phyloP scores from a whole-genome alignment of 495 filamentous ascomycete species.

The Penicillium odoratum region DNA sequence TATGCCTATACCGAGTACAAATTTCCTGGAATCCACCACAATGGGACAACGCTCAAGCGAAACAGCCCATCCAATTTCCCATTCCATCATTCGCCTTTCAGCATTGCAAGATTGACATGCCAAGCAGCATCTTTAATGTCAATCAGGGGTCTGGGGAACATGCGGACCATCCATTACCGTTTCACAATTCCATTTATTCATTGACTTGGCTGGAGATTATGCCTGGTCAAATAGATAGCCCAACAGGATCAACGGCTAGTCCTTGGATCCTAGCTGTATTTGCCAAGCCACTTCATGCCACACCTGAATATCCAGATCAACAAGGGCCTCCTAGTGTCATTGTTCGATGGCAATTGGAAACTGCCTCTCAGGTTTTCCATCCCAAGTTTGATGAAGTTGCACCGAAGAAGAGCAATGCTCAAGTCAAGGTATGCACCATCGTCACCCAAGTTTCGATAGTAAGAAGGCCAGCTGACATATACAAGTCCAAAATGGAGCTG shows the following conservation, averaged over 20 bases:
- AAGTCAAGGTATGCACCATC: conserved; percentile 35
- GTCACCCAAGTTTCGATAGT: neutral
- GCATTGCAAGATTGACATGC: conserved; percentile 44
- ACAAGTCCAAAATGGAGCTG: conserved; percentile 58
- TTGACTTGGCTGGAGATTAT: conserved; percentile 69
- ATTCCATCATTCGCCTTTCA: conserved; percentile 44
- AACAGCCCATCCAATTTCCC: conserved; percentile 35
- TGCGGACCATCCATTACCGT: conserved; percentile 30
- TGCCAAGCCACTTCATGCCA: conserved; percentile 54
- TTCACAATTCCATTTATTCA: conserved; percentile 48
- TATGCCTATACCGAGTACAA: conserved; percentile 60
- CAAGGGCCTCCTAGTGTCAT: conserved; percentile 67
- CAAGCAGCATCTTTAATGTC: conserved; percentile 32
- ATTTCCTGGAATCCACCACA: conserved; percentile 50
- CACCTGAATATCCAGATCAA: conserved; percentile 51
- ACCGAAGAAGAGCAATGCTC: conserved; percentile 58
- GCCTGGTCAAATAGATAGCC: conserved; percentile 54
- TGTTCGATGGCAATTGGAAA: conserved; percentile 74
- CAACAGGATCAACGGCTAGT: conserved; percentile 48
- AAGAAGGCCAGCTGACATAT: neutral
- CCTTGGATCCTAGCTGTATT: conserved; percentile 72
- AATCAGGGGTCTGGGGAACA: conserved; percentile 26
- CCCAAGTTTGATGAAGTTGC: conserved; percentile 72
- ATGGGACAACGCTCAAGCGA: conserved; percentile 38
- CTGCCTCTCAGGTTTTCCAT: conserved; percentile 60